Base-by-base conservation (phyloP, 805 yeast genomes). In the Sungouiozyma intestinalis region DNA sequence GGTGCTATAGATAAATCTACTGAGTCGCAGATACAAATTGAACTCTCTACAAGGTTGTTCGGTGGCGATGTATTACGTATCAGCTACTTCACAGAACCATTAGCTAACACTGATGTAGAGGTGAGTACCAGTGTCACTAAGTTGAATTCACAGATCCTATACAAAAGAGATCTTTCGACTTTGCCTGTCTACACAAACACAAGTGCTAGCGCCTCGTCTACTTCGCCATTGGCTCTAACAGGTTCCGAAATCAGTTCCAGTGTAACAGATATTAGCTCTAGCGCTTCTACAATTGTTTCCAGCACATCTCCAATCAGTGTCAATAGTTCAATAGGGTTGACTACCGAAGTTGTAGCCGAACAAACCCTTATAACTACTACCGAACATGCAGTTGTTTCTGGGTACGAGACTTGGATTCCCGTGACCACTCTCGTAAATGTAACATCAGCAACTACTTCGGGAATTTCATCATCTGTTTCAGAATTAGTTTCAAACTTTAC, bases 21-120 rank as follows among this genome's bases (percentile, higher is more conserved):
- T 33, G 39, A 44, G n/a, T 41, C 49, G 16, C 34, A 47, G 7
- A 49, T 57, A 20, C 42, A 42, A 33, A 40, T 55, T 19, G 38
- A 41, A 4, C 45, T 60, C 32, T 41, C 43, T 18, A 45, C 61
- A 3, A 53, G 44, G n/a, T 39, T 58, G 27, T 50, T 53, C 32
- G 63, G 62, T 34, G 62, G 64, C 21, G 47, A 49, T 33, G 54
- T 48, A 31, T 35, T 58, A 15, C 58, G 62, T 39, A 48, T 58
- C 27, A 45, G 41, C 3, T 59, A 55, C 40, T 50, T 27, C 36
- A 48, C 60, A 13, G 35, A 49, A 9, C 35, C 48, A n/a, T 38
- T 51, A 16, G 14, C 34, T 3, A 34, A 40, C 8, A 21, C 41
- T n/a, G 34, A 45, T 3, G 48, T 57, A 15, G 47, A 48, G 0